Base-by-base conservation (phyloP, 371 early-diverging fungal genomes). In the Mucor plumbeus region DNA sequence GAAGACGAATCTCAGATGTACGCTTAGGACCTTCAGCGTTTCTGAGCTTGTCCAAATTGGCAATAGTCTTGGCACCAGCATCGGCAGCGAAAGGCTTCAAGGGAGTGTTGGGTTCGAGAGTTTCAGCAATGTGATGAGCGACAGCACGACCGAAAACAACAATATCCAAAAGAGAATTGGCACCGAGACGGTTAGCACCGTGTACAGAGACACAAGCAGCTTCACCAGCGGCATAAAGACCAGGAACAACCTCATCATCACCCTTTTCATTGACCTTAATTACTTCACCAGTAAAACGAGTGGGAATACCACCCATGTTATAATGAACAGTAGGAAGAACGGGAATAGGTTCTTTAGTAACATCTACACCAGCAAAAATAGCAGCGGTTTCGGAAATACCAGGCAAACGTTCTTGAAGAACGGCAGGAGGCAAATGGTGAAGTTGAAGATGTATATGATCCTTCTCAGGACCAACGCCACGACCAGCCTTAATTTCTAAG, bases 281-380 rank as follows among this genome's bases (percentile, higher is more conserved):
- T 17, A 97, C 98, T 83, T 98, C 95, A 70, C 99, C 99, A 59
- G 97, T 97, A 91, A 95, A 98, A 63, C 88, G 88, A 54, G 98
- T 97, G 36, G 98, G 98, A 68, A 98, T 98, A 82, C 99, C 98
- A 77, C 99, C 99, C 98, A 98, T 98, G 88, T 98, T 98, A 91
- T 98, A 98, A 81, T 98, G 99, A 71, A 98, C 99, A 67, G 99
- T 98, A 67, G 99, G 99, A 63, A 98, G 84, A 53, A 98, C 98
- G n/a, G 99, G 99, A 77, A 98, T 98, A 48, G 99, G 97, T 78
- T 98, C 97, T 89, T 97, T 97, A 79, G 98, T 98, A 39, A 98
- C 97, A 85, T 98, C 97, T 57, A 98, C 98, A 80, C 97, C 97
- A 58, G 97, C 93, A 79, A 98, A 98, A 78, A 98, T 97, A 67